Percentiles rank a stretch among this genome's conserved stretches.
Conservation (phyloP, 148 eudicot genomes). For the Pouteria glomerata region DNA sequence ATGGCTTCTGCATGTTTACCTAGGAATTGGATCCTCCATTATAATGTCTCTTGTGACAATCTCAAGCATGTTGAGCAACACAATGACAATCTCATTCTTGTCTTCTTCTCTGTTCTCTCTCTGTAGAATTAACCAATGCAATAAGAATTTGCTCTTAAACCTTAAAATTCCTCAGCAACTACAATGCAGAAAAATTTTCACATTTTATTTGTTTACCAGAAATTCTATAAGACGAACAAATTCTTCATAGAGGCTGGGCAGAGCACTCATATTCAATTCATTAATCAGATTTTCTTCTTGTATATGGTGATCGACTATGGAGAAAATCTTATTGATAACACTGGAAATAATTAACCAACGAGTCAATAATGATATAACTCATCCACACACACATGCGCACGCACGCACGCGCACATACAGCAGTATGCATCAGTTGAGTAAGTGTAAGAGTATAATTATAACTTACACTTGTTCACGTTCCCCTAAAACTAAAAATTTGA, state of each 20-base stretch:
- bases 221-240: slow-evolving; percentile 51
- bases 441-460: slow-evolving; percentile 3
- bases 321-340: slow-evolving; percentile 47
- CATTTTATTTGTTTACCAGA: slow-evolving; percentile 34
- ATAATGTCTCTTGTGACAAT: slow-evolving; percentile 66
- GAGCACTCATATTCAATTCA: slow-evolving; percentile 47
- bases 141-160: neutral
- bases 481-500: slow-evolving; percentile 33
- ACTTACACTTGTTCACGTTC: slow-evolving; percentile 59
- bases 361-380: neutral
- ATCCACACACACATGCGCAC: neutral
- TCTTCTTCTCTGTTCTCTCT: slow-evolving; percentile 47
- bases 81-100: slow-evolving; percentile 53
- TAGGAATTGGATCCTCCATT: slow-evolving; percentile 43
- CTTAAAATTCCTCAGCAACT: neutral
- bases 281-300: slow-evolving; percentile 32
- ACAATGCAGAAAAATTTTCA: neutral
- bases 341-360: slow-evolving; percentile 28
- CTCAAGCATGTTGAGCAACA: slow-evolving; percentile 61
- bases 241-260: slow-evolving; percentile 47
- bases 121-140: slow-evolving; percentile 22
- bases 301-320: slow-evolving; percentile 48
- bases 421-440: neutral
- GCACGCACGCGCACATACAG: neutral
- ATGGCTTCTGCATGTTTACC: slow-evolving; percentile 26